Evolutionary conservation across 169 alveolate genomes (phyloP).

Genomic region (Eimeria zaria): DNA sequence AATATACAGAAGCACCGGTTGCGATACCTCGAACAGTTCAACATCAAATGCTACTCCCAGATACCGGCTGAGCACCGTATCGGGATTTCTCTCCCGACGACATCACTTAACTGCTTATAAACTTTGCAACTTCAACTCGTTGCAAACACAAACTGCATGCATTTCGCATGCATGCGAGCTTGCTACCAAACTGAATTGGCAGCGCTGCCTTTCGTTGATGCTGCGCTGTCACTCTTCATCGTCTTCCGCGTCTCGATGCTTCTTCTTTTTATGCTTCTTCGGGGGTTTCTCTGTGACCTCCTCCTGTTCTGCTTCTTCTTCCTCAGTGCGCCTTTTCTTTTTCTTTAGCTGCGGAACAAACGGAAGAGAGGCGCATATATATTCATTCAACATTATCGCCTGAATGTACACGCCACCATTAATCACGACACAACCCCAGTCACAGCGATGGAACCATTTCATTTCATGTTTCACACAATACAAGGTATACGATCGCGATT

Average conservation of each 20-base stretch:
- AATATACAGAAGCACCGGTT: neutral
- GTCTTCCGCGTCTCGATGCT: slow-evolving; percentile 28
- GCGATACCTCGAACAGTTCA: neutral
- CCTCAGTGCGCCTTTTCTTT: slow-evolving; percentile 22
- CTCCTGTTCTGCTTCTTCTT: slow-evolving; percentile 10
- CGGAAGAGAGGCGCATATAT: neutral
- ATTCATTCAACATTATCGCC: neutral
- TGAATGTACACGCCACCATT: neutral
- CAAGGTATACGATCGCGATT: neutral
- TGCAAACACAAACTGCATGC: slow-evolving; percentile 3
- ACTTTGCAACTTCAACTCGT: neutral
- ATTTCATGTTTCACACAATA: neutral
- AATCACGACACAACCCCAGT: too few relatives aligned
- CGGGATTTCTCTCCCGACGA: neutral
- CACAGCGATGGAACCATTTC: too few relatives aligned
- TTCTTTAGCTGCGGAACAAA: slow-evolving; percentile 7
- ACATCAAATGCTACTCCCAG: neutral
- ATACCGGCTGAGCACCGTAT: neutral
- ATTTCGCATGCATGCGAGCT: neutral
- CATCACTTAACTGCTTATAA: neutral
- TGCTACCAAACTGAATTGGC: neutral
- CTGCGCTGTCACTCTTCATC: slow-evolving; percentile 35
- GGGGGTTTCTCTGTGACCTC: slow-evolving; percentile 15
- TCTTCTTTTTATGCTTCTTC: slow-evolving; percentile 57
- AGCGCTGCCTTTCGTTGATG: neutral